Evolutionary conservation across 2,329 filamentous ascomycete genomes (phyloP).

Genomic region (Hymenoscyphus scutula): DNA sequence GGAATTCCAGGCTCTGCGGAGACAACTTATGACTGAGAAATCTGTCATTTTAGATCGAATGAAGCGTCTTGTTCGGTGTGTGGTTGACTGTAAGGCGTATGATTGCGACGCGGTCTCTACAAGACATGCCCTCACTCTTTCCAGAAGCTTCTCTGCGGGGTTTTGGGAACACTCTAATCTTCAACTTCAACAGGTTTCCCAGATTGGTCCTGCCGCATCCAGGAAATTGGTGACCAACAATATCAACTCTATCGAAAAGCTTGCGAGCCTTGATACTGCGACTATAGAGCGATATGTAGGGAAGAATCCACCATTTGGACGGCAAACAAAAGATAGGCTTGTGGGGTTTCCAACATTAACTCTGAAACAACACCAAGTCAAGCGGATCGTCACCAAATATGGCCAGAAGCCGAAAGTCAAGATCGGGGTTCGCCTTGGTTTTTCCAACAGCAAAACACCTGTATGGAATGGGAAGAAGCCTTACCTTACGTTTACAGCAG

Average conservation of each 20-base stretch:
- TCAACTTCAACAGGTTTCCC: conserved; percentile 79
- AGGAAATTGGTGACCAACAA: conserved; percentile 70
- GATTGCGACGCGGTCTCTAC: conserved; percentile 64
- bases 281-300: conserved; percentile 75
- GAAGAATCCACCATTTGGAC: conserved; percentile 80
- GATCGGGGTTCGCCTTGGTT: conserved; percentile 66
- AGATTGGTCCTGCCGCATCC: conserved; percentile 72
- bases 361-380: conserved; percentile 41
- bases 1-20: conserved; percentile 51
- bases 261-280: conserved; percentile 64
- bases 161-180: conserved; percentile 75
- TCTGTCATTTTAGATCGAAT: conserved; percentile 64
- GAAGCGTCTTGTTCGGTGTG: conserved; percentile 68
- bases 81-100: conserved; percentile 67
- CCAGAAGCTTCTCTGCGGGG: conserved; percentile 70
- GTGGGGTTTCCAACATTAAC: conserved; percentile 65
- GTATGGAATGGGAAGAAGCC: conserved; percentile 64
- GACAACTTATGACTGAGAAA: conserved; percentile 60
- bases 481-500: conserved; percentile 70
- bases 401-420: conserved; percentile 52
- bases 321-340: conserved; percentile 62
- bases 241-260: conserved; percentile 67
- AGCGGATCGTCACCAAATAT: conserved; percentile 31
- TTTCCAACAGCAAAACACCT: conserved; percentile 64
- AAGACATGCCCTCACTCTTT: conserved; percentile 70